Base-by-base conservation (phyloP, 2,329 filamentous ascomycete species). In the Cladosporium cucumerinum region DNA sequence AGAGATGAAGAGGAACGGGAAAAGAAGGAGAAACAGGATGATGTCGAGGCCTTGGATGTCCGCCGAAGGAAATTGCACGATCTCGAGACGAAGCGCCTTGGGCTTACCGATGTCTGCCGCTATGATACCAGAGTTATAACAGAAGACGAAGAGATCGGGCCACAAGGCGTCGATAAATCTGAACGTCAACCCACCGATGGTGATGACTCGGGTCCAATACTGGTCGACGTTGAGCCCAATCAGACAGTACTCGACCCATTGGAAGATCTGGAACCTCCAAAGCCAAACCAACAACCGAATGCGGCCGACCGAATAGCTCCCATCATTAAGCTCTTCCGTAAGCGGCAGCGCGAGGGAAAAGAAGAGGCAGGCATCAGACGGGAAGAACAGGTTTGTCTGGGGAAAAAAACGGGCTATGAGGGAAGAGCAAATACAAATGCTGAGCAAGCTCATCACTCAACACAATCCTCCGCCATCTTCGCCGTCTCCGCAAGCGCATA, bases 361-460 rank as follows among this genome's bases (percentile, higher is more conserved):
- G 52, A 57, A 57, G 52, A 57, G 18, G n/a, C 52, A 8, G 52
- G 36, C 5, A 57, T 57, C 5, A 57, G 52, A 30, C 52, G 52
- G n/a, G 52, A 57, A 21, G 52, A 57, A 36, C 52, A 57, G 28
- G n/a, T 57, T 23, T 30, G 36, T 57, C n/a, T 57, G 30, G 36
- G 36, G 30, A 57, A 57, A 57, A 12, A 11, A 30, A 25, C n/a
- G 36, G 11, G 52, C 52, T 25, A 36, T 57, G 52, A 57, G 36
- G 52, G 52, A 36, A 21, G 52, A 57, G 30, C 52, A 57, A 21
- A n/a, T 57, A 1, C 52, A 57, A 23, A 57, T 57, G n/a, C n/a
- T 57, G 52, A 36, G 28, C n/a, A 57, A 57, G 52, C 52, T 57
- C 30, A 57, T 57, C 5, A n/a, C 26, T 12, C 52, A 57, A 30